Evolutionary conservation across 2,329 filamentous ascomycete species (phyloP).

Genomic region (Penicillium occitanis): DNA sequence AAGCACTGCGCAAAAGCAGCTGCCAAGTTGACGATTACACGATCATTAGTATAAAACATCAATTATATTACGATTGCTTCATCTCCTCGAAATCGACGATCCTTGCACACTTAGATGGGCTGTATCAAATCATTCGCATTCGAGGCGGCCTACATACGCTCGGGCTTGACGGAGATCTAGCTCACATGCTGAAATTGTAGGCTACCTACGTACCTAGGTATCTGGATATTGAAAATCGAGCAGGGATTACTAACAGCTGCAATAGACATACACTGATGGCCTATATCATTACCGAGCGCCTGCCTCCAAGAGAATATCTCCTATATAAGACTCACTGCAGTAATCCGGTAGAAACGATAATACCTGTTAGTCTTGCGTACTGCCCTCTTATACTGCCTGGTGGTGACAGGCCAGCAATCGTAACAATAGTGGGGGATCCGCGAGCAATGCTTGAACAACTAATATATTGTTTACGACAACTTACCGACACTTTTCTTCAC

Average conservation of each 20-base stretch:
- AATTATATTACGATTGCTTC: not conserved
- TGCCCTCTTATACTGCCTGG: not conserved
- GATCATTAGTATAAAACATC: not conserved
- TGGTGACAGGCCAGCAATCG: not conserved
- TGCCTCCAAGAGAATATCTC: not conserved
- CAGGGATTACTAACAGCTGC: not conserved
- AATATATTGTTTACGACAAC: not conserved
- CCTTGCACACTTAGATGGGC: not conserved
- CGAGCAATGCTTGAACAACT: not conserved
- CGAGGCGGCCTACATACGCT: slow-evolving; percentile 1
- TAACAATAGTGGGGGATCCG: not conserved
- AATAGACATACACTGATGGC: not conserved
- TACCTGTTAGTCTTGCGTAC: not conserved
- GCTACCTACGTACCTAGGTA: not conserved
- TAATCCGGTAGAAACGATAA: not conserved
- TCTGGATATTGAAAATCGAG: not conserved
- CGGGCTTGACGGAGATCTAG: not conserved
- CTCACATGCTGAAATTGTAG: slow-evolving; percentile 5
- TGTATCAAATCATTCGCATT: not conserved
- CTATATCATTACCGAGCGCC: not conserved
- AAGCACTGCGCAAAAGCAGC: not conserved
- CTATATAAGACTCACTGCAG: not conserved
- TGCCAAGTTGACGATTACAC: not conserved
- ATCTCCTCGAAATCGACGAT: not conserved
- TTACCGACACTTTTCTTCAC: not conserved